A percentile compares a stretch with the other conserved stretches of the same genome.
Conservation (phyloP, 2,329 filamentous ascomycete genomes). For the Sporothrix pseudoabietina region DNA sequence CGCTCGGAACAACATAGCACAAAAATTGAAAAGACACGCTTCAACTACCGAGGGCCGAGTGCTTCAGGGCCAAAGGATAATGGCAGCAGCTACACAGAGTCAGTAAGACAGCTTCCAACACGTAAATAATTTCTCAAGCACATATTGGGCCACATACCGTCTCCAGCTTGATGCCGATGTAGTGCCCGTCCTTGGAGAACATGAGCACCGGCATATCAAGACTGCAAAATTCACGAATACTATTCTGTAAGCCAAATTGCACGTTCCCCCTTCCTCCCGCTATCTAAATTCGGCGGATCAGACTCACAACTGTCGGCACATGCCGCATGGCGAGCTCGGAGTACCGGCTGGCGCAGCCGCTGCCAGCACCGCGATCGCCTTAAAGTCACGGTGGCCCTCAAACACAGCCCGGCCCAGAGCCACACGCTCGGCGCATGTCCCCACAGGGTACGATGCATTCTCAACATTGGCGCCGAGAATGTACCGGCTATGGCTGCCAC, state of each 20-base stretch:
- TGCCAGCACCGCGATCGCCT: constrained; percentile 82
- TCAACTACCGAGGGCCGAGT: constrained; percentile 40
- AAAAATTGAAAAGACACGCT: not conserved
- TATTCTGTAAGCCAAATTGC: constrained; percentile 39
- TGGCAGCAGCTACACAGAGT: constrained; percentile 60
- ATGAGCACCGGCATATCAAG: constrained; percentile 79
- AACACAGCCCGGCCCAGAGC: constrained; percentile 79
- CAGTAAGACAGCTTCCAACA: constrained; percentile 20
- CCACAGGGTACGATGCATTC: constrained; percentile 89
- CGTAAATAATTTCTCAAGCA: not conserved
- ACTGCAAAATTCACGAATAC: constrained; percentile 75
- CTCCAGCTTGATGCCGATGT: constrained; percentile 68
- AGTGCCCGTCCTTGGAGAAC: constrained; percentile 82
- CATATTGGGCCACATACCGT: constrained; percentile 52
- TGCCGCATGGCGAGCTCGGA: constrained; percentile 80
- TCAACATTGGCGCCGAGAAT: constrained; percentile 86
- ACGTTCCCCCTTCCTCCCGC: not conserved
- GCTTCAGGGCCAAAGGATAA: constrained; percentile 68
- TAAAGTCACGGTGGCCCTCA: constrained; percentile 60
- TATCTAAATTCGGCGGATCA: not conserved
- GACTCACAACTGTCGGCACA: constrained; percentile 89
- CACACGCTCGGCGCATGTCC: constrained; percentile 94
- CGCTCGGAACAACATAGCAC: not conserved
- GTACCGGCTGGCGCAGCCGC: constrained; percentile 58
- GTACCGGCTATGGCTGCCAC: constrained; percentile 27